phyloP scores from a whole-genome alignment of 495 filamentous ascomycete species.

The Lasiosphaeris hirsuta region DNA sequence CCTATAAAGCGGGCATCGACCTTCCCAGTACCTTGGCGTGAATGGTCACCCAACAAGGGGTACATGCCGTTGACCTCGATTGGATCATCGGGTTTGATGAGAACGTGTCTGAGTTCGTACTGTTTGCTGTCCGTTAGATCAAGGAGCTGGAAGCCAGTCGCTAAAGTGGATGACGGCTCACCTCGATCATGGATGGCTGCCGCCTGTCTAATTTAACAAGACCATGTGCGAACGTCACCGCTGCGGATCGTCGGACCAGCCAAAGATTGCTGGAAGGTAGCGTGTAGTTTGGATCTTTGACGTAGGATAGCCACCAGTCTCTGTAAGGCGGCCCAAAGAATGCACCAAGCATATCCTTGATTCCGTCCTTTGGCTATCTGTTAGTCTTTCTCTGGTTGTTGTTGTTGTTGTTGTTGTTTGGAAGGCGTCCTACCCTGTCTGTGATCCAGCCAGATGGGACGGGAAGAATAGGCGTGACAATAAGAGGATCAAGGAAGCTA shows the following conservation, averaged over 20 bases:
- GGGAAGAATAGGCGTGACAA: no score
- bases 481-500: no score
- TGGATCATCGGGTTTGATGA: slow-evolving; percentile 16
- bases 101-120: slow-evolving; percentile 19
- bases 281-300: slow-evolving; percentile 13
- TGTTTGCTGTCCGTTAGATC: slow-evolving; percentile 1
- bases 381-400: no score
- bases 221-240: slow-evolving; percentile 19
- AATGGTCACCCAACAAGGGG: slow-evolving; percentile 29
- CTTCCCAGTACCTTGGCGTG: slow-evolving; percentile 17
- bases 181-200: slow-evolving; percentile 27
- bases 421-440: no score
- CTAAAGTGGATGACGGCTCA: no score
- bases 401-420: no score
- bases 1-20: slow-evolving; percentile 28
- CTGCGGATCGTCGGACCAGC: slow-evolving; percentile 27
- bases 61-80: slow-evolving; percentile 22
- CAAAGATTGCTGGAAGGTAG: slow-evolving; percentile 25
- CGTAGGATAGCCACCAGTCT: slow-evolving; percentile 32
- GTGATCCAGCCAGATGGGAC: no score
- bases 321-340: slow-evolving; percentile 29
- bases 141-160: no score
- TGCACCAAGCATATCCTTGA: slow-evolving; percentile 27
- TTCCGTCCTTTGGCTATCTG: background rate
- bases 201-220: slow-evolving; percentile 21